Conservation (phyloP, 495 filamentous ascomycete genomes). For the Amorphotheca resinae region DNA sequence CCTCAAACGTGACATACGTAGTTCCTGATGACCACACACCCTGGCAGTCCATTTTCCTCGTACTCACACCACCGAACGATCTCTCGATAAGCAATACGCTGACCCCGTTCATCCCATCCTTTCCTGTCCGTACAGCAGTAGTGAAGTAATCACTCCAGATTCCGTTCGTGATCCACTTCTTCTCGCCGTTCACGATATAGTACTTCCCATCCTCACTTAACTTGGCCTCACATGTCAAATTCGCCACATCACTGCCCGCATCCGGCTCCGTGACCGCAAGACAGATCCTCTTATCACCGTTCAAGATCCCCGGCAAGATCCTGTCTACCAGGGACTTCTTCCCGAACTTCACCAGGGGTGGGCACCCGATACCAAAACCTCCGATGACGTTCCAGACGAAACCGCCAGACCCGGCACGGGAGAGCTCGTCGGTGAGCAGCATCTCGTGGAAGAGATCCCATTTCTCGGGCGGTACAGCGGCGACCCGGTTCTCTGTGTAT, state of each 20-base stretch:
- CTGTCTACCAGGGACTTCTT: constrained; percentile 76
- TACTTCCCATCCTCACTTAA: constrained; percentile 89
- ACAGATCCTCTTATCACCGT: constrained; percentile 92
- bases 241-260: constrained; percentile 78
- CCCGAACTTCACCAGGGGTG: constrained; percentile 84
- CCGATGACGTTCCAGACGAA: constrained; percentile 98
- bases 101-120: constrained; percentile 78
- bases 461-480: constrained; percentile 70
- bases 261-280: constrained; percentile 76
- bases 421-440: constrained; percentile 86
- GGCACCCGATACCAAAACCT: constrained; percentile 82
- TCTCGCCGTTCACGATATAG: constrained; percentile 98
- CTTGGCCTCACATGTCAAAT: constrained; percentile 89
- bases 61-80: constrained; percentile 56
- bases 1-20: constrained; percentile 95
- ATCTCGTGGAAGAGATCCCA: constrained; percentile 99
- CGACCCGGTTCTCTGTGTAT: constrained; percentile 53
- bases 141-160: constrained; percentile 97
- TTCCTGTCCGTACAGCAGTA: constrained; percentile 85
- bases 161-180: constrained; percentile 99
- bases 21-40: constrained; percentile 93
- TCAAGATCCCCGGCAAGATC: constrained; percentile 70
- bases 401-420: constrained; percentile 75
- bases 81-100: constrained; percentile 76
- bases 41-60: constrained; percentile 94